A percentile compares a stretch with the other conserved stretches of the same genome.
phyloP scores from a whole-genome alignment of 768 basidiomycete genomes.

The Kwoniella sp. region DNA sequence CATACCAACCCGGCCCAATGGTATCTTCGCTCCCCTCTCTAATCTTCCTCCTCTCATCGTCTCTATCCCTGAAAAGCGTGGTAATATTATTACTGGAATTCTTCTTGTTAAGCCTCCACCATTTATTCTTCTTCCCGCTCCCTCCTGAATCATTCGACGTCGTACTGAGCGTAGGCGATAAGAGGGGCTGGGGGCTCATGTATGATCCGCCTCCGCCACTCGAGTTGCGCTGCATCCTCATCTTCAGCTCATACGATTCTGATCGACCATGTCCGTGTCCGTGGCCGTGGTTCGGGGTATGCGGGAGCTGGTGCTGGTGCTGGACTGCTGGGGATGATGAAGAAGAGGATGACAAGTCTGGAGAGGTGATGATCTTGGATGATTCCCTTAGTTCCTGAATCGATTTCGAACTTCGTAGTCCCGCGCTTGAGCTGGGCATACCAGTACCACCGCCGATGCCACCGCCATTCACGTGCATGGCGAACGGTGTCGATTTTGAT shows the following conservation, averaged over 20 bases:
- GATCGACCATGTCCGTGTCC: constrained; percentile 20
- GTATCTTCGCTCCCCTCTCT: constrained; percentile 36
- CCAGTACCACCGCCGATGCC: not conserved
- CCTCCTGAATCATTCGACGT: constrained; percentile 9
- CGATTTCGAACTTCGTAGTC: constrained; percentile 19
- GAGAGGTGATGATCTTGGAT: constrained; percentile 23
- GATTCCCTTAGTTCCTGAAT: constrained; percentile 28
- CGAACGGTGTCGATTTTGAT: constrained; percentile 9
- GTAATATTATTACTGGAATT: constrained; percentile 4
- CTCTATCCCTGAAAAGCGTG: not conserved
- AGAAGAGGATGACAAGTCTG: not conserved
- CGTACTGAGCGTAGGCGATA: constrained; percentile 6
- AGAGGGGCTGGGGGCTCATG: constrained; percentile 4
- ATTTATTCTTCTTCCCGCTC: constrained; percentile 38
- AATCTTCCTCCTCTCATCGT: constrained; percentile 15
- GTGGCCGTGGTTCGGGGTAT: not conserved
- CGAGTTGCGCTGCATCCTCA: constrained; percentile 19
- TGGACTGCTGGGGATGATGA: not conserved
- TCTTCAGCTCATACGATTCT: constrained; percentile 38
- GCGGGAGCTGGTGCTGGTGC: not conserved
- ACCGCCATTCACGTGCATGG: not conserved
- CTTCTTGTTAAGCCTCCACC: constrained; percentile 39
- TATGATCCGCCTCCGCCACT: constrained; percentile 3
- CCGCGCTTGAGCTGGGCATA: constrained; percentile 25
- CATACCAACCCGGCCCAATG: constrained; percentile 10